A percentile compares a stretch with the other conserved stretches of the same genome.
These are phyloP conservation scores for Elaeis guineensis DNA, from an alignment of 176 grass and related monocot species.

Conservation along the genomic window DNA sequence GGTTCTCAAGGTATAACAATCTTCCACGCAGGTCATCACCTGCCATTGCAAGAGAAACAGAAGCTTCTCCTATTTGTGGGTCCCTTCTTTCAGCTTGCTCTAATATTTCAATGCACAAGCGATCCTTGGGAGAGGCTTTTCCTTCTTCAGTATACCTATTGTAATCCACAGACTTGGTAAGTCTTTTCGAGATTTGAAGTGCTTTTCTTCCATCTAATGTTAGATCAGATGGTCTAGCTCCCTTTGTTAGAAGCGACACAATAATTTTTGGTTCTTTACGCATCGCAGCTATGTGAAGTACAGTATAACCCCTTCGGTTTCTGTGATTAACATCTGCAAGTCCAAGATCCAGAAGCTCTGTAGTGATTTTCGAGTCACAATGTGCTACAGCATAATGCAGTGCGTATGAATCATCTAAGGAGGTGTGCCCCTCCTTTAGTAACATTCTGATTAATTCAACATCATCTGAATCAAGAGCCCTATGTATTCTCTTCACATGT, in stretches of 20 bases:
- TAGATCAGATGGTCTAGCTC: slow-evolving; percentile 56
- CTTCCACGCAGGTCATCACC: slow-evolving; percentile 44
- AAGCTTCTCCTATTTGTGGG: slow-evolving; percentile 59
- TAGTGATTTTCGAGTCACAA: slow-evolving; percentile 84
- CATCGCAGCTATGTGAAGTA: slow-evolving; percentile 75
- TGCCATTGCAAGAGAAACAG: slow-evolving; percentile 57
- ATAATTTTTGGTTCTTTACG: slow-evolving; percentile 89
- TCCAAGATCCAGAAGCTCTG: slow-evolving; percentile 68
- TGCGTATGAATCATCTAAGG: slow-evolving; percentile 76
- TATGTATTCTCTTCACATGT: slow-evolving; percentile 62
- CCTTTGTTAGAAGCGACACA: slow-evolving; percentile 83
- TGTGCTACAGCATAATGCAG: slow-evolving; percentile 90
- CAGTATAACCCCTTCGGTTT: slow-evolving; percentile 72
- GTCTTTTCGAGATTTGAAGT: slow-evolving; percentile 61
- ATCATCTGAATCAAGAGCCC: slow-evolving; percentile 73
- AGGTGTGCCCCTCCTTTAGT: slow-evolving; percentile 69
- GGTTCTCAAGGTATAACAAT: slow-evolving; percentile 77
- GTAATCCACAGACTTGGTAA: slow-evolving; percentile 51
- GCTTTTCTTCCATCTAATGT: slow-evolving; percentile 78
- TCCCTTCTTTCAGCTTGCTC: slow-evolving; percentile 73
- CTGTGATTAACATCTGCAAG: slow-evolving; percentile 84
- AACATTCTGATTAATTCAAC: slow-evolving; percentile 86
- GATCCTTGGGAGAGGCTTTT: slow-evolving; percentile 50
- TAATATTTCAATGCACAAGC: slow-evolving; percentile 64
- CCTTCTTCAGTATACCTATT: slow-evolving; percentile 32